Percentiles rank a stretch among this genome's conserved stretches.
Evolutionary conservation across 257 asterid genomes (phyloP).

Genomic region (Fraxinus pennsylvanica): DNA sequence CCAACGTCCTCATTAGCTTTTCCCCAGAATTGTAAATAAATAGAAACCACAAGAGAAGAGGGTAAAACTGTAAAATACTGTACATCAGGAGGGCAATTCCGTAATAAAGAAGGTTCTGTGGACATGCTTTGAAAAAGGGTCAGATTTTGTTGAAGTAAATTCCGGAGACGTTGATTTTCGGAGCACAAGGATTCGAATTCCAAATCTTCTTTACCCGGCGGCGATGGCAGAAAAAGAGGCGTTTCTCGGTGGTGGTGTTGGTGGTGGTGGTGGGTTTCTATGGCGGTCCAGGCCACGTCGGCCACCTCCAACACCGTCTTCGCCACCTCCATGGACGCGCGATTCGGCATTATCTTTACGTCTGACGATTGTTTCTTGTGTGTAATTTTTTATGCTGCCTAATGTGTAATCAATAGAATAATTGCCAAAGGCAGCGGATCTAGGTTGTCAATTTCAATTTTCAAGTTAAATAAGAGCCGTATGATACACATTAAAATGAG

Average conservation of each 20-base stretch:
- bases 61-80: background rate
- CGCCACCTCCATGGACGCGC: constrained; percentile 65
- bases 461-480: no score
- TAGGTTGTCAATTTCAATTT: no score
- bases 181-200: constrained; percentile 52
- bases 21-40: background rate
- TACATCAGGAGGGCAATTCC: constrained; percentile 76
- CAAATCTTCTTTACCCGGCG: constrained; percentile 26
- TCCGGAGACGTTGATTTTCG: constrained; percentile 73
- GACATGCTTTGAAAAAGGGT: constrained; percentile 58
- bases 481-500: no score
- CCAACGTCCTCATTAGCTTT: background rate
- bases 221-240: constrained; percentile 23
- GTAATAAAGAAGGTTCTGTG: constrained; percentile 45
- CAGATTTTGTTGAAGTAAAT: constrained; percentile 72
- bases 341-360: background rate
- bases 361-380: background rate
- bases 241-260: constrained; percentile 33
- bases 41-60: background rate
- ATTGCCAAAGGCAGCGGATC: no score
- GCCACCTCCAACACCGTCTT: constrained; percentile 94
- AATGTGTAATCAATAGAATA: background rate
- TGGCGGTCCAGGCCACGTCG: constrained; percentile 85
- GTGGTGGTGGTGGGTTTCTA: constrained; percentile 63
- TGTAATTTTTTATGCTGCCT: background rate